phyloP scores from a whole-genome alignment of 768 basidiomycete species.

The Mycena amicta region DNA sequence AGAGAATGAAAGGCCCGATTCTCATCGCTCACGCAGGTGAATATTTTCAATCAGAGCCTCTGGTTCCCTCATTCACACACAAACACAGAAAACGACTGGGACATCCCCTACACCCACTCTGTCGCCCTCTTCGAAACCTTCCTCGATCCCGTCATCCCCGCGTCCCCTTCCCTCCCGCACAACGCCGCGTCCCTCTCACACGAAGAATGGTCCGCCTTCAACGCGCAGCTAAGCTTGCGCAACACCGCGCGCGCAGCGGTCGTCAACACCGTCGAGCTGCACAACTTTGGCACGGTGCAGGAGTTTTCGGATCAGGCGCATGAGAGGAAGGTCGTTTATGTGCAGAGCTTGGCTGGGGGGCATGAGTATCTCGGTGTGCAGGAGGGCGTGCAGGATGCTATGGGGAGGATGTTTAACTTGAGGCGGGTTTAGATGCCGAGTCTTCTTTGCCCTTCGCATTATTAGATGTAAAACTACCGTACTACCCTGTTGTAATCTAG shows the following conservation, averaged over 20 bases:
- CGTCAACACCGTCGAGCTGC: slow-evolving; percentile 47
- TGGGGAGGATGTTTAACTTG: slow-evolving; percentile 40
- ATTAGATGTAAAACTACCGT: neutral
- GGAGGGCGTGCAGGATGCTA: slow-evolving; percentile 75
- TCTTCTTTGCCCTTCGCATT: too few relatives aligned
- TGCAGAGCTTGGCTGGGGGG: slow-evolving; percentile 64
- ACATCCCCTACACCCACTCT: slow-evolving; percentile 75
- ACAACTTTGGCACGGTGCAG: slow-evolving; percentile 53
- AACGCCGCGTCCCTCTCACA: slow-evolving; percentile 34
- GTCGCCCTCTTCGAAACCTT: slow-evolving; percentile 67
- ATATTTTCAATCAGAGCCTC: neutral
- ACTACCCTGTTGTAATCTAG: too few relatives aligned
- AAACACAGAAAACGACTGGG: slow-evolving; percentile 62
- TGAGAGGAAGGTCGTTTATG: slow-evolving; percentile 52
- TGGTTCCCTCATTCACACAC: slow-evolving; percentile 1
- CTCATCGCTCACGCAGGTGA: slow-evolving; percentile 71
- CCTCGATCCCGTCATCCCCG: slow-evolving; percentile 63
- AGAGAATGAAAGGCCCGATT: slow-evolving; percentile 70
- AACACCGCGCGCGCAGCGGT: slow-evolving; percentile 43
- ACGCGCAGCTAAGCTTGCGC: slow-evolving; percentile 42
- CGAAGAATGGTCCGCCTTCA: slow-evolving; percentile 50
- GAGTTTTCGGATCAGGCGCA: slow-evolving; percentile 46
- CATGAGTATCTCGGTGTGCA: slow-evolving; percentile 65
- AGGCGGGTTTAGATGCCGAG: too few relatives aligned
- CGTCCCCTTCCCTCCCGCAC: slow-evolving; percentile 37